A percentile compares a stretch with the other conserved stretches of the same genome.
phyloP scores from a whole-genome alignment of 2,329 filamentous ascomycete genomes.

The Colletotrichum spinosum region DNA sequence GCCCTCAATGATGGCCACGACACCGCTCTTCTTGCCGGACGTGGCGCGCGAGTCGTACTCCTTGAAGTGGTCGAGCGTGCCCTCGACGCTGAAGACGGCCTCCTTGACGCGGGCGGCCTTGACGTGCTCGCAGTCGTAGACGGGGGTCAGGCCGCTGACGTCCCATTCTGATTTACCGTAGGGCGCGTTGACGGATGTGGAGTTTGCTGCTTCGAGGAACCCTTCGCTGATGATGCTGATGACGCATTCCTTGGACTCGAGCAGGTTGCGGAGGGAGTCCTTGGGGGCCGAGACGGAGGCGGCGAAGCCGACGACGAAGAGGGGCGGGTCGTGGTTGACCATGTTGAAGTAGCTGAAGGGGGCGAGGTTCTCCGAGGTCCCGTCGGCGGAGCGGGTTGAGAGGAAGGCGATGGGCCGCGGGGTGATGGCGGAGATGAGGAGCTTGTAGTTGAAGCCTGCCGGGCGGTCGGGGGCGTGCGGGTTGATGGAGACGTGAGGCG shows the following conservation, averaged over 20 bases:
- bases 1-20: conserved; percentile 83
- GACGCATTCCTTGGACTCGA: conserved; percentile 78
- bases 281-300: conserved; percentile 68
- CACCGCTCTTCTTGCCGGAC: conserved; percentile 80
- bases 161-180: conserved; percentile 74
- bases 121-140: conserved; percentile 72
- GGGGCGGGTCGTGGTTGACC: conserved; percentile 85
- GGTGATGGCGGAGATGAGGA: conserved; percentile 85
- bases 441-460: conserved; percentile 85
- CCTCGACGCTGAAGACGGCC: conserved; percentile 86
- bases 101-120: conserved; percentile 81
- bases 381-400: conserved; percentile 69
- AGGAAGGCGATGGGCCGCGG: conserved; percentile 83
- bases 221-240: conserved; percentile 91
- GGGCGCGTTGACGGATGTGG: conserved; percentile 82
- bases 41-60: conserved; percentile 81
- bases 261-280: conserved; percentile 81
- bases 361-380: conserved; percentile 75
- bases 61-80: conserved; percentile 76
- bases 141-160: conserved; percentile 78
- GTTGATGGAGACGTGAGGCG: conserved; percentile 81
- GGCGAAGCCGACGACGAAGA: conserved; percentile 75
- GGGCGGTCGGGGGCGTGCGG: conserved; percentile 79
- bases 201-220: conserved; percentile 89
- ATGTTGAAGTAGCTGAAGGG: conserved; percentile 91